Evolutionary conservation across 305 asterid genomes (phyloP), one percentile per base, ranked within the genome.

Genomic region (Rubia peregrina): DNA sequence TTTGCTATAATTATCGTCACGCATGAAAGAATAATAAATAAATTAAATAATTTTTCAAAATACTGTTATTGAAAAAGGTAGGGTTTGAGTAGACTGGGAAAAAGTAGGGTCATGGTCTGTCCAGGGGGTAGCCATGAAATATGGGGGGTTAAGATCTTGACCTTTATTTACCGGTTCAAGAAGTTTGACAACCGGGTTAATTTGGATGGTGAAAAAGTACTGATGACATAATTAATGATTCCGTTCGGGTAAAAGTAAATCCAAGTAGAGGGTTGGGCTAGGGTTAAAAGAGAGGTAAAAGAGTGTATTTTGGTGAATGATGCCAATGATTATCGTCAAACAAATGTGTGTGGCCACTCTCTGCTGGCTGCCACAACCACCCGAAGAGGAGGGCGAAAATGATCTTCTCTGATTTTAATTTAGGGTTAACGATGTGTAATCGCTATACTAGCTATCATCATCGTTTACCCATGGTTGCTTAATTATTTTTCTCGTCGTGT

Each of bases 281-380:
- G 82, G 82, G 83, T 78, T 82, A 48, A 62, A 73, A 51, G 77
- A 61, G 68, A 68, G 46, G 33, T 3, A 30, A 30, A 30, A 30
- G 1, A 30, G 33, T 30, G 3, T 30, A 30, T 30, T 30, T 30
- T 30, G 33, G 85, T 59, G 78, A 70, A 73, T 77, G 65, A 74
- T 73, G 78, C 79, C 76, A 83, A 81, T 14, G 75, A 74, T 76
- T 77, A 77, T 57, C 74, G 79, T 77, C 55, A 67, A 51, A 57
- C 19, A 16, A 17, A 24, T 64, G n/a, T 17, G 46, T 6, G 68
- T 64, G 68, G 21, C 68, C 68, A 40, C 51, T 19, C 26, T 10
- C 64, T 16, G 62, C 19, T 30, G 68, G 55, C 83, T 74, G 83
- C 71, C 51, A 49, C 80, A 60, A 71, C 76, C 83, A 71, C 84